Conservation (phyloP, 306 rosid species). For the Inga laurina region DNA sequence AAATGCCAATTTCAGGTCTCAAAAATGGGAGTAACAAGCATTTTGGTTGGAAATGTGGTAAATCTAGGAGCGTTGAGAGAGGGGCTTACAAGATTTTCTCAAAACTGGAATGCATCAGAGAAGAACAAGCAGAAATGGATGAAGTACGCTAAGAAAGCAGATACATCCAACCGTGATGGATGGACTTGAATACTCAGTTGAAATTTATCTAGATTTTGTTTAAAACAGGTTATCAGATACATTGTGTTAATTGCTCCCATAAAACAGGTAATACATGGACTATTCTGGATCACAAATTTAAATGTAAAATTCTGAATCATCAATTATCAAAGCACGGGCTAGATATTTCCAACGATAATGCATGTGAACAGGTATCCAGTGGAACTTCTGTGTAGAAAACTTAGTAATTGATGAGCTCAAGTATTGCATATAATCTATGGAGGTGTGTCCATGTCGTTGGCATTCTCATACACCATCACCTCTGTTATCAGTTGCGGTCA, state of each 20-base stretch:
- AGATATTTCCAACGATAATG: background rate
- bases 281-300: background rate
- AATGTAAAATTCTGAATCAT: background rate
- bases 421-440: background rate
- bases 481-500: background rate
- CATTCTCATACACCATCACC: background rate
- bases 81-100: constrained; percentile 65
- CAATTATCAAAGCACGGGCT: background rate
- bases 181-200: constrained; percentile 30
- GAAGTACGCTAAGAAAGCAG: constrained; percentile 44
- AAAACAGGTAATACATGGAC: background rate
- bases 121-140: constrained; percentile 83
- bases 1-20: constrained; percentile 56
- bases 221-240: background rate
- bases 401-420: background rate
- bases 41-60: constrained; percentile 74
- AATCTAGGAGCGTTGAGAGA: constrained; percentile 69
- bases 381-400: background rate
- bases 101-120: constrained; percentile 57
- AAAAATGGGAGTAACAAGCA: constrained; percentile 88
- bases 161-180: constrained; percentile 37
- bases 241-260: background rate
- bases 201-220: constrained; percentile 21
- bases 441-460: background rate
- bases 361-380: background rate